A percentile compares a stretch with the other conserved stretches of the same genome.
Conservation (phyloP, 768 basidiomycete genomes). For the Tulasnella sp. region DNA sequence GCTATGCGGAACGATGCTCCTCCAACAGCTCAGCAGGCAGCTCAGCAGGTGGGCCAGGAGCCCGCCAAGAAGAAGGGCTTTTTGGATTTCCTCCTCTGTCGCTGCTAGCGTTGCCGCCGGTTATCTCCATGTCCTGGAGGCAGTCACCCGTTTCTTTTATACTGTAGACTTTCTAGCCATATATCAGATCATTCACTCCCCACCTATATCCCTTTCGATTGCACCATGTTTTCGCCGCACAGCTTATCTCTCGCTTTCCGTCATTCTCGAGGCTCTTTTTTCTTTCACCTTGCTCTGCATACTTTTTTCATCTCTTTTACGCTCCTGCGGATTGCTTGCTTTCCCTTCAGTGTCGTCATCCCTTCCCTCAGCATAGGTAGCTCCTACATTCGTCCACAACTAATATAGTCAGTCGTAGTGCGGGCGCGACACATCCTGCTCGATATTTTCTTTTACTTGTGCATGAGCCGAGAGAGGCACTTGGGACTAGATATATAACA, state of each 20-base stretch:
- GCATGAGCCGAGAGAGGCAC: background rate
- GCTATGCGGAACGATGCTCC: slow-evolving; percentile 17
- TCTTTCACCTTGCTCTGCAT: background rate
- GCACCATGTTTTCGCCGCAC: slow-evolving; percentile 7
- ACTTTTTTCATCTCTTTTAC: background rate
- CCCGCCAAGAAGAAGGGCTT: slow-evolving; percentile 38
- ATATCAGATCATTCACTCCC: slow-evolving; percentile 9
- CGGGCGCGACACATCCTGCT: slow-evolving; percentile 8
- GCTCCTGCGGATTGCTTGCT: slow-evolving; percentile 7
- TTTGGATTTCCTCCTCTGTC: slow-evolving; percentile 72
- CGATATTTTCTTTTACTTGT: background rate
- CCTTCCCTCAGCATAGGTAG: background rate
- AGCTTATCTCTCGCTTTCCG: slow-evolving; percentile 19
- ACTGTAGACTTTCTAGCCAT: slow-evolving; percentile 10
- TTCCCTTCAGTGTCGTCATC: background rate
- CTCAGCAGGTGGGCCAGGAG: slow-evolving; percentile 17
- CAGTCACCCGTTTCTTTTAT: background rate
- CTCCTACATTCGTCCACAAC: slow-evolving; percentile 4
- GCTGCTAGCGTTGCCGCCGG: slow-evolving; percentile 51
- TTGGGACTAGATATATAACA: background rate
- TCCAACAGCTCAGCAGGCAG: slow-evolving; percentile 8
- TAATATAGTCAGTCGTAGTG: slow-evolving; percentile 12
- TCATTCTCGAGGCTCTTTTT: background rate
- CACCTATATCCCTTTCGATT: background rate
- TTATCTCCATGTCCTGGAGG: background rate